Evolutionary conservation across 371 early-diverging fungal species (phyloP).

Genomic region (Rhizopus sp.): DNA sequence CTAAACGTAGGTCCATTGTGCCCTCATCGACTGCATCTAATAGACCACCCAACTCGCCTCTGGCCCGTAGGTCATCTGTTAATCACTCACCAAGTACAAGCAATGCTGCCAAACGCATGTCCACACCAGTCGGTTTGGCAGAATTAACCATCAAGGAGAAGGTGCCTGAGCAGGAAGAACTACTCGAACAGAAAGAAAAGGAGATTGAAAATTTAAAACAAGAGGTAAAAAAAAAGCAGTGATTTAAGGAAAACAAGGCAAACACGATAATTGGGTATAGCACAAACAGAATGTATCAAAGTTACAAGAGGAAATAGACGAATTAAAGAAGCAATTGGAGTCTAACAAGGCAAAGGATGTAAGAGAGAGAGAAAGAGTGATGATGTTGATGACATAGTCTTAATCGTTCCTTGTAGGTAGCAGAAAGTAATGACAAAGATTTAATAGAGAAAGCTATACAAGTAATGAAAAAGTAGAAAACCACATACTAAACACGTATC

Average conservation of each 20-base stretch:
- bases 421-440: neutral
- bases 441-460: conserved; percentile 5
- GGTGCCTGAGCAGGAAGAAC: conserved; percentile 22
- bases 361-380: conserved; percentile 5
- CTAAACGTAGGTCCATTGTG: conserved; percentile 34
- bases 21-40: conserved; percentile 20
- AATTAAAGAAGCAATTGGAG: conserved; percentile 6
- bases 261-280: neutral
- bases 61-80: conserved; percentile 23
- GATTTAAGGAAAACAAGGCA: neutral
- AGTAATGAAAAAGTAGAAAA: conserved; percentile 9
- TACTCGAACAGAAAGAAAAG: conserved; percentile 28
- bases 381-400: neutral
- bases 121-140: conserved; percentile 25
- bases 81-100: conserved; percentile 17
- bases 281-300: conserved; percentile 7
- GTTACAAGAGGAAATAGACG: conserved; percentile 14
- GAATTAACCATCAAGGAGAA: conserved; percentile 33
- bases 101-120: conserved; percentile 15
- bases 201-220: conserved; percentile 28
- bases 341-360: conserved; percentile 4
- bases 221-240: conserved; percentile 14
- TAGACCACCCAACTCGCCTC: conserved; percentile 19
- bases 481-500: conserved; percentile 6
- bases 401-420: neutral